Evolutionary conservation across 805 yeast genomes (phyloP).

Genomic region (Yamadazyma sp.): DNA sequence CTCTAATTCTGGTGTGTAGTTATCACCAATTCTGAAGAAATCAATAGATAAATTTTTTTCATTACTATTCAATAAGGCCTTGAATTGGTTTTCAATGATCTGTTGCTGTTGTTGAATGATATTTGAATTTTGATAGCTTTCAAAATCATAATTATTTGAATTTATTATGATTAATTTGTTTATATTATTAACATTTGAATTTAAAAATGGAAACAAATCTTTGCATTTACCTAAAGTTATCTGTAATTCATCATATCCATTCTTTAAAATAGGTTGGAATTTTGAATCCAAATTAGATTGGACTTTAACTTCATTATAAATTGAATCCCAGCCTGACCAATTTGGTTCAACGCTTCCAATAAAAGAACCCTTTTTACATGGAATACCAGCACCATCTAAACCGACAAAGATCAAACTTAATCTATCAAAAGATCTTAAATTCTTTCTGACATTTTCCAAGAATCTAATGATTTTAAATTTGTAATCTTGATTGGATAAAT

Average conservation of each 20-base stretch:
- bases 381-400: conserved; percentile 36
- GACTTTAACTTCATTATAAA: conserved; percentile 36
- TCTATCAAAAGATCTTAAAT: conserved; percentile 36
- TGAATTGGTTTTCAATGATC: conserved; percentile 10
- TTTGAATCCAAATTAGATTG: conserved; percentile 14
- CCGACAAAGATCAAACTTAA: conserved; percentile 51
- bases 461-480: conserved; percentile 17
- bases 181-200: conserved; percentile 8
- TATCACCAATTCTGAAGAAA: conserved; percentile 21
- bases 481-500: conserved; percentile 26
- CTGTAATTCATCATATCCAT: conserved; percentile 20
- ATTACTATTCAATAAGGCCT: conserved; percentile 10
- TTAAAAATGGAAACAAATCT: conserved; percentile 24
- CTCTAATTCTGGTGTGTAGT: conserved; percentile 16
- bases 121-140: neutral
- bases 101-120: conserved; percentile 3
- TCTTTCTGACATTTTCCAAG: conserved; percentile 23
- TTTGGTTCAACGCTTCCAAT: conserved; percentile 42
- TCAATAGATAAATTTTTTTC: conserved; percentile 21
- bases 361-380: conserved; percentile 40
- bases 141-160: conserved; percentile 10
- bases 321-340: conserved; percentile 51
- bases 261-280: conserved; percentile 12
- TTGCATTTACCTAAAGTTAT: conserved; percentile 25
- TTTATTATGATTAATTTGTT: conserved; percentile 15